Percentiles rank a stretch among this genome's conserved stretches.
Conservation (phyloP, 495 filamentous ascomycete genomes). For the Penicillium steckii region DNA sequence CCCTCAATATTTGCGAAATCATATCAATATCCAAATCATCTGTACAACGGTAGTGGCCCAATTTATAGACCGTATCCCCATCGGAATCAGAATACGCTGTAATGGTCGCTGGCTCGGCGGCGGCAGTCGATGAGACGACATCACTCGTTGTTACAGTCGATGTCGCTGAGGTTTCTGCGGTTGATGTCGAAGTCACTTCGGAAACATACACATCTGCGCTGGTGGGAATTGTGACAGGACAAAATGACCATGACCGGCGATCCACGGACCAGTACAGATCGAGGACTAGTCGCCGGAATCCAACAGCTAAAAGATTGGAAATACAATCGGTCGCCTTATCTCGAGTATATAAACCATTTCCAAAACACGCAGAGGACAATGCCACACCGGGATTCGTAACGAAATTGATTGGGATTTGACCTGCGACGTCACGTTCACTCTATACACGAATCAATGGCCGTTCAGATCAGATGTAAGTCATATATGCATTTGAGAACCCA, state of each 20-base stretch:
- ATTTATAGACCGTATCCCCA: slow-evolving; percentile 40
- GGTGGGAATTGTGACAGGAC: slow-evolving; percentile 47
- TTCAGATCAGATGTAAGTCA: not conserved
- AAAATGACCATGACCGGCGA: slow-evolving; percentile 55
- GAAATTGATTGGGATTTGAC: slow-evolving; percentile 61
- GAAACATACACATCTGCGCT: slow-evolving; percentile 24
- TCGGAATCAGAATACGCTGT: slow-evolving; percentile 30
- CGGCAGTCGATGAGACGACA: slow-evolving; percentile 26
- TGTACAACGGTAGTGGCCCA: slow-evolving; percentile 60
- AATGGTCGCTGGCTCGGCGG: slow-evolving; percentile 21
- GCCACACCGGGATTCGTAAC: slow-evolving; percentile 55
- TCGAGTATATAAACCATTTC: slow-evolving; percentile 47
- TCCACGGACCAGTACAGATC: slow-evolving; percentile 64
- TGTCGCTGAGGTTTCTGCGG: slow-evolving; percentile 12
- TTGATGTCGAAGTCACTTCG: slow-evolving; percentile 18
- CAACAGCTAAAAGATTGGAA: slow-evolving; percentile 58
- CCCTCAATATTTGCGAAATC: slow-evolving; percentile 45
- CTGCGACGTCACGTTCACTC: slow-evolving; percentile 62
- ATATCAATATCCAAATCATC: slow-evolving; percentile 44
- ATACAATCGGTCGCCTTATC: slow-evolving; percentile 49
- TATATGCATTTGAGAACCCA: slow-evolving; percentile 12
- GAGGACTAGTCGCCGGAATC: slow-evolving; percentile 57
- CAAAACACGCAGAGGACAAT: slow-evolving; percentile 58
- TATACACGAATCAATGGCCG: slow-evolving; percentile 17
- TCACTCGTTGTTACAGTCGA: slow-evolving; percentile 17